Base-by-base conservation (phyloP, 192 early-diverging fungal genomes). In the Mortierella hygrophila region DNA sequence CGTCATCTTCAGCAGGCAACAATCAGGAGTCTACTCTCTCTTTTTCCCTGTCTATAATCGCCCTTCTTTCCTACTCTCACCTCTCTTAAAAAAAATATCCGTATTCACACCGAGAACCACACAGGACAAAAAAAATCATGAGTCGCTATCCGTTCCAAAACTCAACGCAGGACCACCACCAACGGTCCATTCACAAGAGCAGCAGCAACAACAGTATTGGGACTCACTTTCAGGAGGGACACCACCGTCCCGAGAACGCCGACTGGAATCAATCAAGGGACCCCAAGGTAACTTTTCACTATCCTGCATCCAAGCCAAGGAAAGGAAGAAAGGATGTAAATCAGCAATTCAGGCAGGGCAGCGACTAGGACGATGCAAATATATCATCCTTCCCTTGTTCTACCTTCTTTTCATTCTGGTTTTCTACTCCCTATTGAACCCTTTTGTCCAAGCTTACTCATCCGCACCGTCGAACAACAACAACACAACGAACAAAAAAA, bases 151-250 rank as follows among this genome's bases (percentile, higher is more conserved):
- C 77, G 23, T 72, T 57, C 52, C n/a, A 52, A 52, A 47, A 52
- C 20, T 47, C 63, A 70, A 35, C 32, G 18, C 44, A 32, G 41
- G 52, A 75, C 74, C 74, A 75, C 16, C 74, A 47, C 16, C 74
- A 47, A 54, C 35, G 46, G 18, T 75, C 74, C 54, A 9, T 8
- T 26, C 70, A 40, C 72, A 57, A 57, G 52, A 44, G 9, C 26
- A 23, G 32, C 68, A 41, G 57, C 18, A 60, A 65, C 13, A 54
- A 74, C 49, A 37, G 26, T 29, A 41, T 68, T 75, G 15, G 20
- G 2, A 54, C 46, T 3, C 82, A 83, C 20, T 83, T 83, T 52
- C 82, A 83, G 38, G 82, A 83, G 35, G 82, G 82, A 23, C 79
- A 80, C 37, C 55, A 49, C 65, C 37, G 73, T 68, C 35, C 55